Conservation (phyloP, 2,329 filamentous ascomycete genomes). For the Talaromyces funiculosus region DNA sequence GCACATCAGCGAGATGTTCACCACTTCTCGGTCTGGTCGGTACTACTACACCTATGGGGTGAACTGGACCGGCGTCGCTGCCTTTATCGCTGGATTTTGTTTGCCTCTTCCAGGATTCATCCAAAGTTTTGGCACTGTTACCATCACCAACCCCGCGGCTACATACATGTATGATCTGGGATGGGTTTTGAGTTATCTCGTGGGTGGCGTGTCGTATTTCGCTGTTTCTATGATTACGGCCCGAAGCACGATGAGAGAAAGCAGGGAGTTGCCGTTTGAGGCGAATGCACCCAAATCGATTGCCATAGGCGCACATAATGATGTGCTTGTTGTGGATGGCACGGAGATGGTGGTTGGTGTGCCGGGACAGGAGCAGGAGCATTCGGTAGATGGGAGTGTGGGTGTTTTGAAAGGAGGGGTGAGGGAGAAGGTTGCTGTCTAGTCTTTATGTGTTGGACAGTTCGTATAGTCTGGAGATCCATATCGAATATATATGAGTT, state of each 20-base stretch:
- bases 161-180: conserved; percentile 21
- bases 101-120: conserved; percentile 21
- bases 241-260: neutral
- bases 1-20: conserved; percentile 28
- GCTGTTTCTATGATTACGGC: conserved; percentile 15
- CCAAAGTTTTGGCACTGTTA: conserved; percentile 15
- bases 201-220: conserved; percentile 18
- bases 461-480: too few relatives aligned
- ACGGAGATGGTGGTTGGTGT: conserved; percentile 2
- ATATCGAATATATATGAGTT: neutral
- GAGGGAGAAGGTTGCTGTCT: neutral
- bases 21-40: conserved; percentile 21
- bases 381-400: neutral
- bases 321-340: conserved; percentile 9
- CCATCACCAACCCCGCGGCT: conserved; percentile 14
- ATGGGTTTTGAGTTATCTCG: conserved; percentile 21
- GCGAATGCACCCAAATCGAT: conserved; percentile 8
- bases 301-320: conserved; percentile 2
- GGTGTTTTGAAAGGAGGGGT: neutral
- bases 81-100: conserved; percentile 20
- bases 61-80: conserved; percentile 23
- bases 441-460: neutral
- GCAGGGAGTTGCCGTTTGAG: conserved; percentile 1
- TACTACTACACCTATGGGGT: conserved; percentile 32
- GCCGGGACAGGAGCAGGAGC: neutral